Evolutionary conservation across 176 grass and related monocot species (phyloP).

Genomic region (Dendrocalamus sinicus): DNA sequence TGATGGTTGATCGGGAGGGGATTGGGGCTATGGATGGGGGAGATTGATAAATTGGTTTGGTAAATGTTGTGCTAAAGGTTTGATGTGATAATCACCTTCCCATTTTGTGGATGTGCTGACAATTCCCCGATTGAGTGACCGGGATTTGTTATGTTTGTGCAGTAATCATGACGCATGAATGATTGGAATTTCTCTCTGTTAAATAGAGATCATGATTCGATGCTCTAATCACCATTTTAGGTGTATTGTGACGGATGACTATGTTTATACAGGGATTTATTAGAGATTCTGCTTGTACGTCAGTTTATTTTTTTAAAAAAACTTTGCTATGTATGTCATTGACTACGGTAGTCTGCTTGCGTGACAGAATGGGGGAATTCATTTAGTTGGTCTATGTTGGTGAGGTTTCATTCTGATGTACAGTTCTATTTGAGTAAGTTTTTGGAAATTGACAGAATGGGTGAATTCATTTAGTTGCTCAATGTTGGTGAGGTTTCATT

Average conservation of each 20-base stretch:
- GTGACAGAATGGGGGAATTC: not conserved
- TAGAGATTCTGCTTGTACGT: not conserved
- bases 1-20: not conserved
- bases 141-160: not conserved
- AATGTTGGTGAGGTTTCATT: not conserved
- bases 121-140: not conserved
- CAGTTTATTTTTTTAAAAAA: not conserved
- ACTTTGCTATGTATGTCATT: not conserved
- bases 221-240: not conserved
- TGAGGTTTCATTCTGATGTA: not conserved
- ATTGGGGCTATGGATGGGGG: not conserved
- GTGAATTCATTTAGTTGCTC: not conserved
- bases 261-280: not conserved
- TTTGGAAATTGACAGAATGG: not conserved
- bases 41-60: too few species aligned
- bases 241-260: too few species aligned
- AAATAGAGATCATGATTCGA: not conserved
- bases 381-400: not conserved
- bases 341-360: not conserved
- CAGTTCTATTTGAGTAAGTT: not conserved
- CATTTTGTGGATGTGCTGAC: not conserved
- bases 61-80: not conserved
- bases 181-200: not conserved
- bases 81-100: not conserved
- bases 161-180: not conserved